Evolutionary conservation across 2,329 filamentous ascomycete species (phyloP).

Genomic region (Blastomyces percursus): DNA sequence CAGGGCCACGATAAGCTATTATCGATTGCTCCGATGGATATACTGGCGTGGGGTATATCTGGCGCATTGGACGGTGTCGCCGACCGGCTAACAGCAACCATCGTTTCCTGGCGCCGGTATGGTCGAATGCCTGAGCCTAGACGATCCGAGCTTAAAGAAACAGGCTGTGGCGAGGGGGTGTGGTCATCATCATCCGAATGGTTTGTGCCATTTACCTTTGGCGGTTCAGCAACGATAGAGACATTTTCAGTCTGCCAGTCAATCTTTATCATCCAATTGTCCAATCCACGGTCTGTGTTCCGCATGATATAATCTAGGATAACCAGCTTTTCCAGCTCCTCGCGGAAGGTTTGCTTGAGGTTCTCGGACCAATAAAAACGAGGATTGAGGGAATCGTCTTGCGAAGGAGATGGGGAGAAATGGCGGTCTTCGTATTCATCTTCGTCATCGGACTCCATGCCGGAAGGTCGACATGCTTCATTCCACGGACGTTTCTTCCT

Average conservation of each 20-base stretch:
- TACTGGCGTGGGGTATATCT: slow-evolving; percentile 44
- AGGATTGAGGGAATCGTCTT: slow-evolving; percentile 33
- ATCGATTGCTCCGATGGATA: slow-evolving; percentile 85
- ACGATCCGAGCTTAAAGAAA: slow-evolving; percentile 41
- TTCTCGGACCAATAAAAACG: slow-evolving; percentile 76
- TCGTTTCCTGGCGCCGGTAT: slow-evolving; percentile 70
- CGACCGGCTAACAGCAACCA: slow-evolving; percentile 59
- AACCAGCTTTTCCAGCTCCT: slow-evolving; percentile 92
- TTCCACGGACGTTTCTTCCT: slow-evolving; percentile 65
- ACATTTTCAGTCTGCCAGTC: slow-evolving; percentile 75
- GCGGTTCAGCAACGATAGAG: slow-evolving; percentile 77
- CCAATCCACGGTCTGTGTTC: slow-evolving; percentile 89
- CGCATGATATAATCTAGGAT: slow-evolving; percentile 99
- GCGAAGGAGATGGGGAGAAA: slow-evolving; percentile 33
- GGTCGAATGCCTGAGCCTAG: slow-evolving; percentile 35
- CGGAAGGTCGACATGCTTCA: slow-evolving; percentile 65
- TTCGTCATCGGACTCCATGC: slow-evolving; percentile 49
- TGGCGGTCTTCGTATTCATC: slow-evolving; percentile 45
- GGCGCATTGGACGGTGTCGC: slow-evolving; percentile 40
- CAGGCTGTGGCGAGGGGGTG: slow-evolving; percentile 49
- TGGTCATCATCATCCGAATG: slow-evolving; percentile 39
- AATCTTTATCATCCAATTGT: slow-evolving; percentile 99
- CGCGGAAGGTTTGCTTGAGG: slow-evolving; percentile 82
- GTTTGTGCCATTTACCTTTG: slow-evolving; percentile 44
- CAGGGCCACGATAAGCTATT: slow-evolving; percentile 98